These are phyloP conservation scores for Cadophora luteo-olivacea DNA, from an alignment of 2,329 filamentous ascomycete species.

Conservation along the genomic window DNA sequence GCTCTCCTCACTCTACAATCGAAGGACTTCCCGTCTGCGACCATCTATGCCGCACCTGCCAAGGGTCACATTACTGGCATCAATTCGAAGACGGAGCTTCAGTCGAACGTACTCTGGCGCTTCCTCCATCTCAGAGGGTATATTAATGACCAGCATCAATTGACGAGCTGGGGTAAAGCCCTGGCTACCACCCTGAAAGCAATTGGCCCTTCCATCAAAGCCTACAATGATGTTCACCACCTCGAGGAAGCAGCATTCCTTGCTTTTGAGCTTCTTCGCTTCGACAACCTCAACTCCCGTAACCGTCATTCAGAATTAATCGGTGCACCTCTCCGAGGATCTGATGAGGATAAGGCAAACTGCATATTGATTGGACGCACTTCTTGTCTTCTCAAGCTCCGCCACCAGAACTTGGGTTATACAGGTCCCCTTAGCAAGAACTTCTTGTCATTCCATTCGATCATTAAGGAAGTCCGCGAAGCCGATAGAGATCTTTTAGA, in stretches of 20 bases:
- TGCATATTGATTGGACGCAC: constrained; percentile 86
- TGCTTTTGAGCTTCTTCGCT: constrained; percentile 83
- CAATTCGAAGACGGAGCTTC: constrained; percentile 72
- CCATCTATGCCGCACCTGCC: constrained; percentile 57
- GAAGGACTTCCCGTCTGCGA: constrained; percentile 71
- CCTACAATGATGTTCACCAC: constrained; percentile 49
- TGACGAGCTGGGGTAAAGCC: constrained; percentile 85
- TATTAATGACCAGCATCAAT: constrained; percentile 75
- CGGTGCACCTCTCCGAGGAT: constrained; percentile 61
- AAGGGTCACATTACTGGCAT: constrained; percentile 34
- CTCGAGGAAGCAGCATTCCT: constrained; percentile 82
- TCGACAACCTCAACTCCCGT: constrained; percentile 77
- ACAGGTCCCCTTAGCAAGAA: constrained; percentile 93
- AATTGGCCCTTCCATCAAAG: constrained; percentile 60
- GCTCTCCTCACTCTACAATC: constrained; percentile 74
- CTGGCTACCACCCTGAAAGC: constrained; percentile 72
- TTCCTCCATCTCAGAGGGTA: constrained; percentile 91
- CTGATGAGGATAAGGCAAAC: constrained; percentile 77
- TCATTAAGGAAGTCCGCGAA: constrained; percentile 80
- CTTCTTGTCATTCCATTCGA: constrained; percentile 82
- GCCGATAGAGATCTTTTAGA: constrained; percentile 85
- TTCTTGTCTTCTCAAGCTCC: constrained; percentile 81
- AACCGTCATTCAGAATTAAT: constrained; percentile 61
- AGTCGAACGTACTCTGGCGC: constrained; percentile 80
- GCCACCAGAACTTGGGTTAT: constrained; percentile 86